Evolutionary conservation across 441 rosid species (phyloP).

Genomic region (Eugenia klotzschiana): DNA sequence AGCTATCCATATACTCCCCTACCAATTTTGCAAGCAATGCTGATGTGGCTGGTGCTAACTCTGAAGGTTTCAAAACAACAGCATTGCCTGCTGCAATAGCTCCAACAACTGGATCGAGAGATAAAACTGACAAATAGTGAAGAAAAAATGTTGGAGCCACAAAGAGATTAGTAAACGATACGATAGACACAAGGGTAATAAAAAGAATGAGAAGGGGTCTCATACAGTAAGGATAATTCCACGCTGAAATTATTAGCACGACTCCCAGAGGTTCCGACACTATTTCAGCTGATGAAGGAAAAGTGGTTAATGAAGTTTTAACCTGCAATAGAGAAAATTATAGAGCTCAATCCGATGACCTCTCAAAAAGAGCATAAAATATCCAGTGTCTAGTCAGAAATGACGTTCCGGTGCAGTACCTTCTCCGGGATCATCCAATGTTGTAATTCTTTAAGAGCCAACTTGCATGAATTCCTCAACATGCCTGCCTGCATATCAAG

Average conservation of each 20-base stretch:
- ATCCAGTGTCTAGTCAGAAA: background rate
- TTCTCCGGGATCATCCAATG: conserved; percentile 55
- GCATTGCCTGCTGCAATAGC: conserved; percentile 77
- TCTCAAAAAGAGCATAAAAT: background rate
- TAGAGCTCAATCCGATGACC: background rate
- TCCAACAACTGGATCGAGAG: conserved; percentile 66
- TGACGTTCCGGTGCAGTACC: conserved; percentile 10
- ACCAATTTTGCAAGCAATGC: conserved; percentile 40
- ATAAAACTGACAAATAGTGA: conserved; percentile 26
- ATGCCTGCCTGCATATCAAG: conserved; percentile 27
- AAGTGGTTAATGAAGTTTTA: conserved; percentile 43
- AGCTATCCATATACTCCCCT: conserved; percentile 38
- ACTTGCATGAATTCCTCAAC: conserved; percentile 30
- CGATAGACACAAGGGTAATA: background rate
- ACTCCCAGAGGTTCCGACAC: conserved; percentile 65
- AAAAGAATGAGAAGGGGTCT: background rate
- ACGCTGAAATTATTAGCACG: conserved; percentile 59
- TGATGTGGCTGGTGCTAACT: conserved; percentile 52
- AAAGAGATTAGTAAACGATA: background rate
- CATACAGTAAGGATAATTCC: conserved; percentile 49
- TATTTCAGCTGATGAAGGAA: conserved; percentile 66
- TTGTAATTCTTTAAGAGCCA: conserved; percentile 44
- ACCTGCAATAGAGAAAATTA: conserved; percentile 23
- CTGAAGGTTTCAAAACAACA: conserved; percentile 63
- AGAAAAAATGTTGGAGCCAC: background rate